These are phyloP conservation scores for Aspergillus japonicus DNA, from an alignment of 2,329 filamentous ascomycete genomes.

Conservation along the genomic window DNA sequence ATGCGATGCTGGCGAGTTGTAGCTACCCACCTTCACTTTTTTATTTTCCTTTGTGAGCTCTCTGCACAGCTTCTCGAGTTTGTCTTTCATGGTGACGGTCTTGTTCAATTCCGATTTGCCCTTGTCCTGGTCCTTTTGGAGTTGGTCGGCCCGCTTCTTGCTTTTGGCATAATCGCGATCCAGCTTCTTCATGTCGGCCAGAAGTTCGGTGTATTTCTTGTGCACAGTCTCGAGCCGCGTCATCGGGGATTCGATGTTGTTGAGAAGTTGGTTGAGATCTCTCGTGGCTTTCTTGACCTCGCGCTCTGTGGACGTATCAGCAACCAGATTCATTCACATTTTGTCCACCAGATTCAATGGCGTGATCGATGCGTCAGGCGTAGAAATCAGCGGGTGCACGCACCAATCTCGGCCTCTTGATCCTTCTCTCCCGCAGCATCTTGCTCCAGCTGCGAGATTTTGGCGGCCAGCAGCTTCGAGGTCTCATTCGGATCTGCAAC, in stretches of 20 bases:
- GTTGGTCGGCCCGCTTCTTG: slow-evolving; percentile 87
- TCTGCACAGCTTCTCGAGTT: slow-evolving; percentile 91
- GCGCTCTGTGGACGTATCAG: slow-evolving; percentile 61
- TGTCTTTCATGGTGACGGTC: slow-evolving; percentile 87
- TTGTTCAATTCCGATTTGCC: slow-evolving; percentile 85
- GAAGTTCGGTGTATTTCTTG: slow-evolving; percentile 84
- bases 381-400: slow-evolving; percentile 36
- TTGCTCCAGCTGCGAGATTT: slow-evolving; percentile 92
- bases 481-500: slow-evolving; percentile 81
- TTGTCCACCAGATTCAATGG: slow-evolving; percentile 10
- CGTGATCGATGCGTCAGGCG: slow-evolving; percentile 13
- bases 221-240: slow-evolving; percentile 88
- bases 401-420: slow-evolving; percentile 93
- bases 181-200: slow-evolving; percentile 92
- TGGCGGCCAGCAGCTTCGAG: slow-evolving; percentile 84
- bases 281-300: slow-evolving; percentile 93
- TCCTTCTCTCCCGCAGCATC: slow-evolving; percentile 93
- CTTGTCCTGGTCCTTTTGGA: slow-evolving; percentile 96
- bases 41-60: slow-evolving; percentile 97
- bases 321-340: slow-evolving; percentile 20
- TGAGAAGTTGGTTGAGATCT: slow-evolving; percentile 81
- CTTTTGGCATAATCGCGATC: slow-evolving; percentile 94
- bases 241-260: slow-evolving; percentile 84
- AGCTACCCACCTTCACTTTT: slow-evolving; percentile 76
- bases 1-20: background rate